Percentiles rank a stretch among this genome's conserved stretches.
Evolutionary conservation across 805 yeast species (phyloP).

Genomic region (Candida cerambycidarum): DNA sequence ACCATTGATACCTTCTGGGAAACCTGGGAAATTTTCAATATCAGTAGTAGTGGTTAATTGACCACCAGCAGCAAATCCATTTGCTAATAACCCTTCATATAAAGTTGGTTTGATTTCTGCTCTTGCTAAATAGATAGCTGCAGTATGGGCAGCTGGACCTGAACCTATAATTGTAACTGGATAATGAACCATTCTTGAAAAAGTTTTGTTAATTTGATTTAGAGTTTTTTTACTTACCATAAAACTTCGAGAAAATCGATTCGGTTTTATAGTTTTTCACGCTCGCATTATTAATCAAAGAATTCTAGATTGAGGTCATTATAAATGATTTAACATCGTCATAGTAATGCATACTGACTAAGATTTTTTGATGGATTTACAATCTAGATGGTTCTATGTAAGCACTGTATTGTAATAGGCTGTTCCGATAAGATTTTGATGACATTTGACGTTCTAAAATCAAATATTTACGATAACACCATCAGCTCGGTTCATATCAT

Average conservation of each 20-base stretch:
- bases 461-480: neutral
- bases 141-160: conserved; percentile 99
- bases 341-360: neutral
- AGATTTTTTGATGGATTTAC: neutral
- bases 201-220: conserved; percentile 1
- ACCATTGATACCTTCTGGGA: conserved; percentile 91
- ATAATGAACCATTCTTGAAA: conserved; percentile 70
- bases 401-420: too few species aligned
- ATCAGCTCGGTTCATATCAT: neutral
- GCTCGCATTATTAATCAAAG: conserved; percentile 9
- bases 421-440: too few species aligned
- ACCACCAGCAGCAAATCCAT: conserved; percentile 98
- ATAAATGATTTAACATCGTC: neutral
- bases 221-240: conserved; percentile 8
- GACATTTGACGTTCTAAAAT: too few species aligned
- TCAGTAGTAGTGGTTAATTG: conserved; percentile 98
- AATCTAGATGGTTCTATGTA: neutral
- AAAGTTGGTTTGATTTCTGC: conserved; percentile 93
- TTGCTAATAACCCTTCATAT: conserved; percentile 96
- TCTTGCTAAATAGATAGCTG: conserved; percentile 94
- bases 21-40: conserved; percentile 98
- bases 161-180: conserved; percentile 89
- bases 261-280: conserved; percentile 9
- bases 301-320: conserved; percentile 7
- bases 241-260: conserved; percentile 8